phyloP scores from a whole-genome alignment of 2,329 filamentous ascomycete genomes.

The Tolypocladium cylindrosporum region DNA sequence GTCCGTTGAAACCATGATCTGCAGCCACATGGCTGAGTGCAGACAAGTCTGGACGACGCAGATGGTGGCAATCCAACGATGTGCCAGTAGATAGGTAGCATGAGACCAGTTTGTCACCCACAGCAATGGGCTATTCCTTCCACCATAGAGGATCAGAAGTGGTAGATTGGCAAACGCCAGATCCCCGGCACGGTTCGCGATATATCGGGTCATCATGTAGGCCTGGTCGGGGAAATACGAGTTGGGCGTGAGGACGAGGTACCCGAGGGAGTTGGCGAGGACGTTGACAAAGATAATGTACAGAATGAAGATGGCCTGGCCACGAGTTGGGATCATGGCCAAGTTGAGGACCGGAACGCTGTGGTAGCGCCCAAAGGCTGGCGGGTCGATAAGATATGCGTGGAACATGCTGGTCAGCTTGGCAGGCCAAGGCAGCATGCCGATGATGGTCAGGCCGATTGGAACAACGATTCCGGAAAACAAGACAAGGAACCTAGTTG shows the following conservation, averaged over 20 bases:
- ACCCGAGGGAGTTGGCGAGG: conserved; percentile 19
- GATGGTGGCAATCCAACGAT: conserved; percentile 38
- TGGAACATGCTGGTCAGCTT: conserved; percentile 9
- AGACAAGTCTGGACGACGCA: conserved; percentile 32
- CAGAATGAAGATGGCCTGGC: conserved; percentile 32
- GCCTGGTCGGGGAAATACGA: conserved; percentile 12
- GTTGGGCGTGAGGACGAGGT: conserved; percentile 15
- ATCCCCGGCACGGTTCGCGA: conserved; percentile 30
- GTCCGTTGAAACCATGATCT: conserved; percentile 17
- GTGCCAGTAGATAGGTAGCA: conserved; percentile 36
- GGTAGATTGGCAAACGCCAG: conserved; percentile 30
- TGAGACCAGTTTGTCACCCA: conserved; percentile 39
- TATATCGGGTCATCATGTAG: conserved; percentile 20
- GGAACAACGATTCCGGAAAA: background rate
- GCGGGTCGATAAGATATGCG: conserved; percentile 16
- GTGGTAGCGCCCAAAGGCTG: conserved; percentile 13
- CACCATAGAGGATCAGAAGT: conserved; percentile 31
- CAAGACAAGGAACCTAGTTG: background rate
- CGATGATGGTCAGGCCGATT: background rate
- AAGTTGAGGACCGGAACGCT: conserved; percentile 10
- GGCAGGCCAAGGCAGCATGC: conserved; percentile 4
- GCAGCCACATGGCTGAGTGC: conserved; percentile 33
- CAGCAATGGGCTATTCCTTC: conserved; percentile 37
- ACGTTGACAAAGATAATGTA: conserved; percentile 28
- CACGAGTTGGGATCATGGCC: conserved; percentile 25